These are phyloP conservation scores for Colletotrichum plurivorum DNA, from an alignment of 2,329 filamentous ascomycete species.

Conservation along the genomic window DNA sequence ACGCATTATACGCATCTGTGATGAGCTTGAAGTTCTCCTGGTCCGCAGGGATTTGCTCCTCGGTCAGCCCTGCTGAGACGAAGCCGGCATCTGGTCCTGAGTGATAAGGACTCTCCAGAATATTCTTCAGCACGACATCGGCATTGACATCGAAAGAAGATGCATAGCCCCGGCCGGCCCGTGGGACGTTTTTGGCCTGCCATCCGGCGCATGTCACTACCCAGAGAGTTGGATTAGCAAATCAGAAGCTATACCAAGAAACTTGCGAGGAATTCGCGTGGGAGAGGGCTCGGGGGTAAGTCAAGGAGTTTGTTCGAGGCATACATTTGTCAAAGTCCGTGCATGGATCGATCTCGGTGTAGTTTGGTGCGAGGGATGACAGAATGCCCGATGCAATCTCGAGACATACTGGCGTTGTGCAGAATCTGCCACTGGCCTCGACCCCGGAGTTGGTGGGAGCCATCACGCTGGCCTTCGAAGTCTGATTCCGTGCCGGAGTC, in stretches of 20 bases:
- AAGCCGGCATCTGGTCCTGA: slow-evolving; percentile 51
- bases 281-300: neutral
- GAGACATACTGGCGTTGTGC: slow-evolving; percentile 46
- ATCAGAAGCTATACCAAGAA: slow-evolving; percentile 6
- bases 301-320: neutral
- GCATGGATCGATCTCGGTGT: slow-evolving; percentile 76
- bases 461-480: slow-evolving; percentile 9
- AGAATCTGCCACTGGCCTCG: slow-evolving; percentile 28
- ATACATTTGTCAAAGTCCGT: slow-evolving; percentile 72
- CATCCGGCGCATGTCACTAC: slow-evolving; percentile 75
- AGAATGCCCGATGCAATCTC: slow-evolving; percentile 48
- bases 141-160: slow-evolving; percentile 73
- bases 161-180: slow-evolving; percentile 71
- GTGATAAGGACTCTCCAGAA: slow-evolving; percentile 71
- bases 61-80: slow-evolving; percentile 41
- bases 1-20: slow-evolving; percentile 74
- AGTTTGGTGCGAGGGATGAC: slow-evolving; percentile 54
- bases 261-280: neutral
- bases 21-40: slow-evolving; percentile 76
- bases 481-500: neutral
- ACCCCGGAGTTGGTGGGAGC: slow-evolving; percentile 7
- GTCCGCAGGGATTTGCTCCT: slow-evolving; percentile 62
- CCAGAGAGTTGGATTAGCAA: slow-evolving; percentile 21
- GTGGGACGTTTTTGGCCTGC: slow-evolving; percentile 73
- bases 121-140: slow-evolving; percentile 70